Base-by-base conservation (phyloP, 805 yeast genomes). In the Starmerella geochares region DNA sequence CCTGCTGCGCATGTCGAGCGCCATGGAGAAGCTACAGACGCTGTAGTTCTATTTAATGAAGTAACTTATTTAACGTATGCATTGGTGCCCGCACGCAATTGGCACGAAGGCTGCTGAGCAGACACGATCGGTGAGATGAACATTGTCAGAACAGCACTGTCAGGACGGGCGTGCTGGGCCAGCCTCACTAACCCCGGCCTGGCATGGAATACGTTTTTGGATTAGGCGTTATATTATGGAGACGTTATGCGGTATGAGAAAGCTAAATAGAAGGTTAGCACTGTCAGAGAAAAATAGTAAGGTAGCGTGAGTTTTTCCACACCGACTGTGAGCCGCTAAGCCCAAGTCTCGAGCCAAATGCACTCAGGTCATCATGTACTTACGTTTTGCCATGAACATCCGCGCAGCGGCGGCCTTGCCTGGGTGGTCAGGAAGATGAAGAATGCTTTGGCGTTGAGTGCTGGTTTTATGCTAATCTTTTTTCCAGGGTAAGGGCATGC, bases 271-370 rank as follows among this genome's bases (percentile, higher is more conserved):
- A 33, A 38, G 46, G 60, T 59, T 59, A 58, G 63, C 53, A 59
- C 37, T 52, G 48, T 80, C 84, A 79, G 84, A 77, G 76, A 73
- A 70, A 71, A 28, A 69, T 70, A 72, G 67, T 78, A 75, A 87
- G 96, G 96, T 87, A 87, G 96, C 96, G 81, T 77, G 95, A 79
- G 74, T 85, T 84, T 85, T 85, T 87, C 96, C 95, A 87, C 96
- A 87, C 76, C 88, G 87, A 83, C 87, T 74, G 68, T 73, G 75
- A 66, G 83, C 56, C 56, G 56, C 52, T 51, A 53, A 50, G 56
- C 58, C 54, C 19, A 39, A 8, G 55, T 83, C 95, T 86, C 94
- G 95, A 87, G 96, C 95, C 96, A 87, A 87, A 87, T 87, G 96
- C 96, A 86, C 95, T 87, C 96, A 71, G 71, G 81, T 85, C 95